Conservation (phyloP, 495 filamentous ascomycete genomes). For the Aspergillus leporis region DNA sequence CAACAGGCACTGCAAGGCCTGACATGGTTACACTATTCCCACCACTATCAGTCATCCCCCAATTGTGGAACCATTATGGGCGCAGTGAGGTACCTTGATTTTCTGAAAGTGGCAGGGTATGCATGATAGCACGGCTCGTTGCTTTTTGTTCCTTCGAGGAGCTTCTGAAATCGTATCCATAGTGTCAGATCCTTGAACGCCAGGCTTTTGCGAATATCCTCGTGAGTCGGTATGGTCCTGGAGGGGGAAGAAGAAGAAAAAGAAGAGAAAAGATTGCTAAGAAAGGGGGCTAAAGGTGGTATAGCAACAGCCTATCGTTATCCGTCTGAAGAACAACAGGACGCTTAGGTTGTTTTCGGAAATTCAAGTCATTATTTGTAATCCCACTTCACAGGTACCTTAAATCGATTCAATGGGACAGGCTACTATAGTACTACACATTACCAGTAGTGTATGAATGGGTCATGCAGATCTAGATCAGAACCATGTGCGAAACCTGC, state of each 20-base stretch:
- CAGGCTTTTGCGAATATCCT: neutral
- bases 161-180: neutral
- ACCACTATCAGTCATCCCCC: neutral
- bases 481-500: neutral
- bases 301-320: neutral
- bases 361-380: neutral
- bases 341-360: neutral
- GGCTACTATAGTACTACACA: neutral
- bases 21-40: conserved; percentile 2
- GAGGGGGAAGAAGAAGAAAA: neutral
- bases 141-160: neutral
- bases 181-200: neutral
- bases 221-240: neutral
- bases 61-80: neutral
- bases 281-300: neutral
- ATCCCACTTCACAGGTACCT: neutral
- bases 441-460: neutral
- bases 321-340: neutral
- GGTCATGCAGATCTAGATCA: neutral
- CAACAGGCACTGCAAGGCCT: conserved; percentile 1
- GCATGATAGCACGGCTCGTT: neutral
- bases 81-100: neutral
- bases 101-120: conserved; percentile 1
- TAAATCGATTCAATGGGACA: neutral
- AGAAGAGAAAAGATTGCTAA: neutral